Evolutionary conservation across 345 rosid species (phyloP).

Genomic region (Chamaenerion angustifolium): DNA sequence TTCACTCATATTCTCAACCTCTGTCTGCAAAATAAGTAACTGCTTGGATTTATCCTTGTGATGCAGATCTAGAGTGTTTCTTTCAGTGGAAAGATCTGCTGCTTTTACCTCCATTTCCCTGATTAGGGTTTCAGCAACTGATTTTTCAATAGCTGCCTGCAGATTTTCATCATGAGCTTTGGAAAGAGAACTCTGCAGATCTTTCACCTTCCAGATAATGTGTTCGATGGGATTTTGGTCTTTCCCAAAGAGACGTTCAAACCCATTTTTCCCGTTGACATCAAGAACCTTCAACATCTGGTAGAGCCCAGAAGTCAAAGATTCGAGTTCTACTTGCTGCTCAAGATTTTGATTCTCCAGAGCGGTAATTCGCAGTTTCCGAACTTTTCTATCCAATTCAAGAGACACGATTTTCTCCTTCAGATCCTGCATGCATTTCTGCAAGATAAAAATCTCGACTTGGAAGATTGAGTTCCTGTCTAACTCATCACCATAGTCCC

Average conservation of each 20-base stretch:
- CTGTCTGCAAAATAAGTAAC: slow-evolving; percentile 29
- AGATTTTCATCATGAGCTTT: slow-evolving; percentile 48
- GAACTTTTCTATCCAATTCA: slow-evolving; percentile 40
- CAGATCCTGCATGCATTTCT: slow-evolving; percentile 46
- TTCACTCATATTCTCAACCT: slow-evolving; percentile 29
- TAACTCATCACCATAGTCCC: slow-evolving; percentile 50
- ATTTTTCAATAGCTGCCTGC: slow-evolving; percentile 33
- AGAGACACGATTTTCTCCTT: slow-evolving; percentile 47
- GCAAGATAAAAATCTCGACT: slow-evolving; percentile 56
- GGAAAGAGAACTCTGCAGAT: slow-evolving; percentile 34
- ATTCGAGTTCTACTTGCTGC: slow-evolving; percentile 30
- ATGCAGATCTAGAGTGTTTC: slow-evolving; percentile 27
- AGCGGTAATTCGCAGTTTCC: slow-evolving; percentile 36
- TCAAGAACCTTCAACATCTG: slow-evolving; percentile 41
- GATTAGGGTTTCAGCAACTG: slow-evolving; percentile 47
- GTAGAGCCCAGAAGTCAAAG: slow-evolving; percentile 17
- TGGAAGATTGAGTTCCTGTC: slow-evolving; percentile 45
- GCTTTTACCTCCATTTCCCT: slow-evolving; percentile 51
- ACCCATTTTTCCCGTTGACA: slow-evolving; percentile 19
- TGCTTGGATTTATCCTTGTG: slow-evolving; percentile 31
- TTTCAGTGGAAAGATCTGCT: slow-evolving; percentile 32
- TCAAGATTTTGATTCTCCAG: slow-evolving; percentile 39
- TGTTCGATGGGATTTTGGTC: slow-evolving; percentile 28
- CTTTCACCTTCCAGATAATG: slow-evolving; percentile 35
- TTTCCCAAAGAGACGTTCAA: slow-evolving; percentile 20